Conservation (phyloP, 441 rosid genomes). For the Euphorbia celastroides region DNA sequence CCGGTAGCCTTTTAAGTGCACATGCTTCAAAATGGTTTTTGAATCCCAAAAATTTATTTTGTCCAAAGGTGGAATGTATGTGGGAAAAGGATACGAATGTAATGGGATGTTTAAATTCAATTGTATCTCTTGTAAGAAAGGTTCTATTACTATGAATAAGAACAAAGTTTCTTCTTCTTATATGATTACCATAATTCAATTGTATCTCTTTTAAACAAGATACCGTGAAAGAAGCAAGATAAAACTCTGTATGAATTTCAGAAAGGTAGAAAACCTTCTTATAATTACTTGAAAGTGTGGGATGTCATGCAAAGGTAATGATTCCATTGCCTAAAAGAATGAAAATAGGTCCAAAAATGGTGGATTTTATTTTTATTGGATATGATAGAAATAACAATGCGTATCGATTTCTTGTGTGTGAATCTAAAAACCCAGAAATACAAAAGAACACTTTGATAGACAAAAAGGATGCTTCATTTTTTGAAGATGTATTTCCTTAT, state of each 20-base stretch:
- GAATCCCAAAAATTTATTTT: not conserved
- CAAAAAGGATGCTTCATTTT: not conserved
- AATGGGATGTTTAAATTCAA: not conserved
- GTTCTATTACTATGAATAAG: too few relatives aligned
- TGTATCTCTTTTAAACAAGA: not conserved
- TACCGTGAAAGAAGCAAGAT: not conserved
- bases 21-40: too few relatives aligned
- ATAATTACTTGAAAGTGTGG: not conserved
- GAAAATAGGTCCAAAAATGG: not conserved
- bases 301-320: not conserved
- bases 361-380: conserved; percentile 2
- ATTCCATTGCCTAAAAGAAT: not conserved
- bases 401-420: not conserved
- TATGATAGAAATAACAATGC: not conserved
- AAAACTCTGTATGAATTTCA: not conserved
- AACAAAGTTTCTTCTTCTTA: too few relatives aligned
- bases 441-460: not conserved
- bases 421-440: not conserved
- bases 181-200: not conserved
- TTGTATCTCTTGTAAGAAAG: not conserved
- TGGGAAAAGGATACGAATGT: not conserved
- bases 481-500: not conserved
- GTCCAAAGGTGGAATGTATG: not conserved
- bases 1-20: not conserved
- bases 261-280: not conserved